Conservation (phyloP, 2,329 filamentous ascomycete species). For the Aureobasidium sp. region DNA sequence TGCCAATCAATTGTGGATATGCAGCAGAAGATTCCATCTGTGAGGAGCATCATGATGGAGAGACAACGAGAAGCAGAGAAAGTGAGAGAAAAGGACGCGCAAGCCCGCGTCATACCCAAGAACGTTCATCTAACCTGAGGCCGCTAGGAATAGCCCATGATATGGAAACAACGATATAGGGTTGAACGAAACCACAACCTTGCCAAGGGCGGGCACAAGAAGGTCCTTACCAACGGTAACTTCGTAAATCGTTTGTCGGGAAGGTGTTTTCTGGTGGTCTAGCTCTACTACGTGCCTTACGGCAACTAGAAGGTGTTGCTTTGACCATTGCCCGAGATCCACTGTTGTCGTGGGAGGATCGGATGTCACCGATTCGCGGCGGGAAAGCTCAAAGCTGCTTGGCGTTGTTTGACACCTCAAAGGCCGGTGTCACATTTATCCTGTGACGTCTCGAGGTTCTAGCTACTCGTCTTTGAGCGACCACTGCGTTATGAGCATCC, state of each 20-base stretch:
- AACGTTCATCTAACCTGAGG: background rate
- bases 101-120: conserved; percentile 1
- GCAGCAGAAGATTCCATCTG: background rate
- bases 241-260: background rate
- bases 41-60: background rate
- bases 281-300: background rate
- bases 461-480: background rate
- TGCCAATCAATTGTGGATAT: background rate
- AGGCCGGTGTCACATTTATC: background rate
- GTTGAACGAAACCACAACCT: background rate
- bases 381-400: background rate
- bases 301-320: background rate
- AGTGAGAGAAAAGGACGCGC: background rate
- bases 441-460: background rate
- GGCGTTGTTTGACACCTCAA: background rate
- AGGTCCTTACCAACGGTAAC: background rate
- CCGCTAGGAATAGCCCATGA: background rate
- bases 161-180: background rate
- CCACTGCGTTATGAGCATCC: background rate
- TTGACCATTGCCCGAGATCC: background rate
- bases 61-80: background rate
- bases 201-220: background rate
- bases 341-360: background rate
- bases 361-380: background rate
- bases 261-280: background rate